Conservation (phyloP, 169 alveolate genomes). For the Eimeria sp. region DNA sequence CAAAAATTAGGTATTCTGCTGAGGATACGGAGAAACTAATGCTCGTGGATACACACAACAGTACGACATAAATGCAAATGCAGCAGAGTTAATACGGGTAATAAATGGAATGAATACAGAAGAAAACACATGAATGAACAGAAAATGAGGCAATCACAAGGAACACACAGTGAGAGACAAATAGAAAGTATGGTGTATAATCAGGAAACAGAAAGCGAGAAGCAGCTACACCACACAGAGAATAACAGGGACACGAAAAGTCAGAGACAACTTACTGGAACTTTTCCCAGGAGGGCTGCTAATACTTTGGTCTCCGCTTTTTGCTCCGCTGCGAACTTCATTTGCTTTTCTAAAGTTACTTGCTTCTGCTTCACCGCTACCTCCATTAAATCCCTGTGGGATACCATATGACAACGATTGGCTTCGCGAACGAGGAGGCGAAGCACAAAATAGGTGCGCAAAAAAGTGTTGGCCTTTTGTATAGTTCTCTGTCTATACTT, state of each 20-base stretch:
- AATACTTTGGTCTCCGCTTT: conserved; percentile 88
- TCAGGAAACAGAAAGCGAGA: background rate
- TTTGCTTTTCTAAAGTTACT: conserved; percentile 81
- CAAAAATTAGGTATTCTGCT: background rate
- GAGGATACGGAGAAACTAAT: background rate
- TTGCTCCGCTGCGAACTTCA: conserved; percentile 86
- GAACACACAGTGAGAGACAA: too few relatives aligned
- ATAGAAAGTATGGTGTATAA: background rate
- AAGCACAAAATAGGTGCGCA: too few relatives aligned
- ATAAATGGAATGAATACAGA: too few relatives aligned
- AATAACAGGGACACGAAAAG: background rate
- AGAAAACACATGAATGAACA: too few relatives aligned
- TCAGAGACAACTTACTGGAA: conserved; percentile 67
- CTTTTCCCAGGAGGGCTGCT: conserved; percentile 87
- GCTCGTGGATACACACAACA: background rate
- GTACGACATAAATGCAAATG: background rate
- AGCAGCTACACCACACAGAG: background rate
- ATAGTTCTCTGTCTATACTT: too few relatives aligned
- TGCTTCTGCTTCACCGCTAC: conserved; percentile 81
- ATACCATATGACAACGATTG: too few relatives aligned
- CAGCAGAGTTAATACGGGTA: background rate
- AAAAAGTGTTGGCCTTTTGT: too few relatives aligned
- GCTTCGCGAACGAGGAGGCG: too few relatives aligned
- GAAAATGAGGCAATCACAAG: too few relatives aligned
- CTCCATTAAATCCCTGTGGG: conserved; percentile 84